Evolutionary conservation across 1,284 basidiomycete species (phyloP), one percentile per base, ranked within the genome.

Genomic region (Mycena citricolor): DNA sequence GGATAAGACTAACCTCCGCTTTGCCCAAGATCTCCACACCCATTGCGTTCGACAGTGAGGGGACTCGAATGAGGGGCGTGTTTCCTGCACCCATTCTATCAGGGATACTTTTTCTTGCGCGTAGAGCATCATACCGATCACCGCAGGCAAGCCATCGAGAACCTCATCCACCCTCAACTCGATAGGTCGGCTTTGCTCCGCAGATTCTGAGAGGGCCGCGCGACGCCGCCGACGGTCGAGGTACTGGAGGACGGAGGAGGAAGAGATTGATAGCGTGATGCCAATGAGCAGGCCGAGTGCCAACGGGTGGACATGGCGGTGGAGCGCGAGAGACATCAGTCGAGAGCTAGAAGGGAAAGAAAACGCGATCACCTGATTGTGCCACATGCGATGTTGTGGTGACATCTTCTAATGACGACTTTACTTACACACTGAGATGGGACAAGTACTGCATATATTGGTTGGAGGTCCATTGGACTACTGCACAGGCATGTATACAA

Each of bases 1-100:
- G 30, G 12, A 21, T 17, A 13, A 25, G 22, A 49, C 70, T 34
- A 51, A 90, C 89, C 74, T 97, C 93, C 11, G 91, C 90, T 67
- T 97, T 97, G n/a, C 91, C 94, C 10, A 97, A 70, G 48, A 99
- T 94, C 59, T 98, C 94, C 10, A 97, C 88, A 6, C 94, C 94
- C 0, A 97, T 75, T 0, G 86, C 82, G 65, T 97, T 78, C 56
- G 92, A 97, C 44, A 99, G 65, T 3, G 90, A 94, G 55, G 90
- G 89, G 47, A 99, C 97, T 47, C 94, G 76, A 44, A 99, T 74
- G 29, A 99, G 71, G 0, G 94, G 94, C 2, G 95, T 99, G 60
- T 98, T 97, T 26, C 95, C 93, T 94, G 54, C 13, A 32, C 17
- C 31, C 26, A 25, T 21, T 8, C 21, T 28, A 16, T 28, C 29